Conservation (phyloP, 345 rosid species). For the Draba incana region DNA sequence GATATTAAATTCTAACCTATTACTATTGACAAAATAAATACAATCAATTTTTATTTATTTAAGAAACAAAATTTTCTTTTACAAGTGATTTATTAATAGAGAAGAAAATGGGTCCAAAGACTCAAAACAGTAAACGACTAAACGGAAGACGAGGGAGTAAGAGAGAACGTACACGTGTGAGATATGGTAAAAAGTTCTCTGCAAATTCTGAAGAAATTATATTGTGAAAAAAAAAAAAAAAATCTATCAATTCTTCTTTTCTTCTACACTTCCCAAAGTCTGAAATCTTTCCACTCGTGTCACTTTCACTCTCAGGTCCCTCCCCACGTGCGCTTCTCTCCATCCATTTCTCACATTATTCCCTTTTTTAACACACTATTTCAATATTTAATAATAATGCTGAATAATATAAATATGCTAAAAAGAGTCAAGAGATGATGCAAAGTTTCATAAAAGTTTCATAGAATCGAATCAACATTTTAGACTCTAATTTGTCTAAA, state of each 20-base stretch:
- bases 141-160: no score
- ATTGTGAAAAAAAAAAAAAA: neutral
- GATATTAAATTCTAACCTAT: no score
- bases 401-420: no score
- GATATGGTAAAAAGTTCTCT: conserved; percentile 25
- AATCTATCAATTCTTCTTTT: neutral
- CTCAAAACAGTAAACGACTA: conserved; percentile 14
- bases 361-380: neutral
- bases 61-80: no score
- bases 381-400: no score
- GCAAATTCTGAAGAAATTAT: conserved; percentile 21
- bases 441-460: no score
- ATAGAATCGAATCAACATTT: no score
- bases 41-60: no score
- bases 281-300: conserved; percentile 46
- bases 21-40: no score
- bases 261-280: conserved; percentile 48
- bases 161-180: conserved; percentile 35
- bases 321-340: conserved; percentile 47
- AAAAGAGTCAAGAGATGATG: no score
- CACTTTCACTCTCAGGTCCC: conserved; percentile 43
- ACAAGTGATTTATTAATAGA: neutral
- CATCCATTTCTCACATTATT: conserved; percentile 20
- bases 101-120: neutral
- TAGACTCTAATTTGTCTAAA: no score